A percentile compares a stretch with the other conserved stretches of the same genome.
phyloP scores from a whole-genome alignment of 2,329 filamentous ascomycete species.

The Aspergillus proliferans region DNA sequence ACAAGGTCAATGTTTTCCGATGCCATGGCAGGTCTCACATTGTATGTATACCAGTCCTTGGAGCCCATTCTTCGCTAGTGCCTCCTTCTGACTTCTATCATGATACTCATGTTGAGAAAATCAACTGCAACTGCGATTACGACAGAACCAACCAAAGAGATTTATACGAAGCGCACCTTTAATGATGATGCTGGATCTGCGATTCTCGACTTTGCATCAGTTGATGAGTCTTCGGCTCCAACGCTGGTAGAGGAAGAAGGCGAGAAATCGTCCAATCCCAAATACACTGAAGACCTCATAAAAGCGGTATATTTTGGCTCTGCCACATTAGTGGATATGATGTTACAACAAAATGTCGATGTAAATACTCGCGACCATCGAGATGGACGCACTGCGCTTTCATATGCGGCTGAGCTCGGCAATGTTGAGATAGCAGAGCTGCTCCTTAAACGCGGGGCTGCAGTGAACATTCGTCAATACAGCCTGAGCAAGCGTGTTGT shows the following conservation, averaged over 20 bases:
- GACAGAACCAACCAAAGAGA: neutral
- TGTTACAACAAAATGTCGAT: neutral
- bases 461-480: slow-evolving; percentile 3
- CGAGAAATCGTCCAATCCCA: too few relatives aligned
- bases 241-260: too few relatives aligned
- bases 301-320: too few relatives aligned
- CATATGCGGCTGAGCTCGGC: slow-evolving; percentile 2
- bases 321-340: too few relatives aligned
- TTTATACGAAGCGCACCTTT: neutral
- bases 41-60: neutral
- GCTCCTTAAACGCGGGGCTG: slow-evolving; percentile 1
- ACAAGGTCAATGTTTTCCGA: neutral
- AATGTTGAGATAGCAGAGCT: slow-evolving; percentile 1
- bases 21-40: neutral
- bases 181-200: neutral
- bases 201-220: neutral
- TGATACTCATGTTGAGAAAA: neutral
- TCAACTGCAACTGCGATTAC: neutral
- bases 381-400: slow-evolving; percentile 3
- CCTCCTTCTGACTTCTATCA: too few relatives aligned
- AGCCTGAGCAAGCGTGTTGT: neutral
- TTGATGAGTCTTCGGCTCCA: too few relatives aligned
- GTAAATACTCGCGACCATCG: slow-evolving; percentile 1
- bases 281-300: too few relatives aligned
- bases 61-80: too few relatives aligned